Conservation (phyloP, 78 protist species). For the slime mould (Dictyostelium discoideum) region DNA sequence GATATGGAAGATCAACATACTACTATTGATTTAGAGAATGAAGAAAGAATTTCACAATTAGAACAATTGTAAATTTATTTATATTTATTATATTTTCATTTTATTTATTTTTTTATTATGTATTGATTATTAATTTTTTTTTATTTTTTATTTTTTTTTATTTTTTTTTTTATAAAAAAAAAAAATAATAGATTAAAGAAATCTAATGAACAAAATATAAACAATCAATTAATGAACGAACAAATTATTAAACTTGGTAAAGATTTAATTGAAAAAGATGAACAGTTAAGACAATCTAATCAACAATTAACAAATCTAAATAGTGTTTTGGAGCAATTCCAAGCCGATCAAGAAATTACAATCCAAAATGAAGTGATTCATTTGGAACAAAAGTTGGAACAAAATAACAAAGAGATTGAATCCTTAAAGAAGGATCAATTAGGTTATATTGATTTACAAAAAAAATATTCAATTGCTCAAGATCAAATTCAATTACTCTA, state of each 20-base stretch:
- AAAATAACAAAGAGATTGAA: background rate
- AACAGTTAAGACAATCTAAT: conserved; percentile 8
- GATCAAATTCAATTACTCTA: background rate
- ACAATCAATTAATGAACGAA: background rate
- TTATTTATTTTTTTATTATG: background rate
- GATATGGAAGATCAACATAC: conserved; percentile 71
- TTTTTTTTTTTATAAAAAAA: too few species aligned
- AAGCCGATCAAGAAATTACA: conserved; percentile 62
- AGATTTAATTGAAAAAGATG: conserved; percentile 50
- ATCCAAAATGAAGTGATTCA: conserved; percentile 39
- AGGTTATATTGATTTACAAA: background rate
- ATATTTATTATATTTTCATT: too few species aligned
- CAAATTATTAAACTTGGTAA: background rate
- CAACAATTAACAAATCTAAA: conserved; percentile 14
- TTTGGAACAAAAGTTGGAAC: conserved; percentile 11
- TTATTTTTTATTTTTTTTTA: background rate
- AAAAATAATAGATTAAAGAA: conserved; percentile 10
- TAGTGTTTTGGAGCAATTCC: conserved; percentile 58
- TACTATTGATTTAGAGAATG: conserved; percentile 50
- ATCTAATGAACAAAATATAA: conserved; percentile 11
- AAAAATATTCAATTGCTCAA: background rate
- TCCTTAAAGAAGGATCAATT: background rate
- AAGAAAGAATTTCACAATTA: conserved; percentile 37
- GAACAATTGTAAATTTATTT: background rate
- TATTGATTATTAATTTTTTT: background rate